Evolutionary conservation across 495 filamentous ascomycete species (phyloP).

Genomic region (Xylaria sp.): DNA sequence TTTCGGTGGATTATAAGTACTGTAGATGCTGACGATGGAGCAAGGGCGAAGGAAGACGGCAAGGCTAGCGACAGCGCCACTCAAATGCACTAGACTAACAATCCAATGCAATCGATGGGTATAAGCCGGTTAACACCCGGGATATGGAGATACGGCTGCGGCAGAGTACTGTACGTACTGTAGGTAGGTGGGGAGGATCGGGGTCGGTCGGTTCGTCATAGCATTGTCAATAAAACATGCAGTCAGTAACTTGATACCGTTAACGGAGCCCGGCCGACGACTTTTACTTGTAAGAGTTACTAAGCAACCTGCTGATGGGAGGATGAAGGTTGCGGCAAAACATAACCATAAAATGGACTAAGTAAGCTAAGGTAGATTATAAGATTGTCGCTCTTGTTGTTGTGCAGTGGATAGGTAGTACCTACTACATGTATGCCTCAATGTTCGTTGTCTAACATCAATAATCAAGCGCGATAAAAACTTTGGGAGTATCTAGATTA

Average conservation of each 20-base stretch:
- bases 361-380: too few relatives aligned
- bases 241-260: not conserved
- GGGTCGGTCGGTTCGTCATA: not conserved
- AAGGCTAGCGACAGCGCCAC: conserved; percentile 1
- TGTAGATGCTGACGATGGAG: not conserved
- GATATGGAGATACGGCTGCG: not conserved
- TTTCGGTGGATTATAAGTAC: not conserved
- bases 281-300: not conserved
- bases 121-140: not conserved
- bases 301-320: too few relatives aligned
- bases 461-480: too few relatives aligned
- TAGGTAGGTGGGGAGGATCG: not conserved
- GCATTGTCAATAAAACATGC: not conserved
- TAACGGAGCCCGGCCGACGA: not conserved
- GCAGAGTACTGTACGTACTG: too few relatives aligned
- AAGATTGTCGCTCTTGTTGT: not conserved
- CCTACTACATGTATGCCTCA: too few relatives aligned
- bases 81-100: not conserved
- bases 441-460: not conserved
- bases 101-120: not conserved
- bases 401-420: too few relatives aligned
- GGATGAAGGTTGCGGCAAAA: not conserved
- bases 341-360: not conserved
- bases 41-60: conserved; percentile 8
- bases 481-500: too few relatives aligned